Evolutionary conservation across 139 green algal genomes (phyloP).

Genomic region (Chlorella sp.): DNA sequence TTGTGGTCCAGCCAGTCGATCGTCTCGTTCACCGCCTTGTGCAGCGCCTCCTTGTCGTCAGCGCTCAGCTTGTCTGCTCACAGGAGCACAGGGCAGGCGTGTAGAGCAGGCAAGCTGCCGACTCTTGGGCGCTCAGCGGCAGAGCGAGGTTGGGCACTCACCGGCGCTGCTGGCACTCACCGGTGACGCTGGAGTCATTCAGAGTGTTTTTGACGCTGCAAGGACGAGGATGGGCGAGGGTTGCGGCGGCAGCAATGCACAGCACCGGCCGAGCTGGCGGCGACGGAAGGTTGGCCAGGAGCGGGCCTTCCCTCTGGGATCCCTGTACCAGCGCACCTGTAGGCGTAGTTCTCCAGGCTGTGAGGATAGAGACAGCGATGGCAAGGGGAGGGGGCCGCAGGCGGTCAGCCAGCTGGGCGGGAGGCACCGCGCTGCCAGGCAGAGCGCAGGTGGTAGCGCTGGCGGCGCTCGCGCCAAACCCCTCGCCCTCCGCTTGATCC

Average conservation of each 20-base stretch:
- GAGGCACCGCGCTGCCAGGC: not conserved
- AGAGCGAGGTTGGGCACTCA: too few relatives aligned
- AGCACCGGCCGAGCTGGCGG: not conserved
- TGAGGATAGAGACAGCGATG: too few relatives aligned
- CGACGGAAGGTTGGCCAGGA: not conserved
- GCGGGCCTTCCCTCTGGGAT: not conserved
- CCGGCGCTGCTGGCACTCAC: too few relatives aligned
- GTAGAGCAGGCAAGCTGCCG: not conserved
- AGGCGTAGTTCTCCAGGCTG: conserved; percentile 14
- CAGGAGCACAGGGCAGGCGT: conserved; percentile 85
- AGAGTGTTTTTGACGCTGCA: conserved; percentile 7
- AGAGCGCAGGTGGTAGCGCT: too few relatives aligned
- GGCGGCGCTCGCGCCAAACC: too few relatives aligned
- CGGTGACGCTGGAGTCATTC: too few relatives aligned
- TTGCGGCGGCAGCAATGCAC: not conserved
- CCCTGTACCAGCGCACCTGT: not conserved
- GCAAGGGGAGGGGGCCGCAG: not conserved
- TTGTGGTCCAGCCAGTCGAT: conserved; percentile 97
- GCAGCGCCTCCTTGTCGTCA: conserved; percentile 89
- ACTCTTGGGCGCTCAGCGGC: too few relatives aligned
- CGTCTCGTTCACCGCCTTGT: conserved; percentile 80
- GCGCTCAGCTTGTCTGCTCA: conserved; percentile 75
- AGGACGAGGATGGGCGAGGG: not conserved
- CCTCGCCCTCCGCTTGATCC: too few relatives aligned
- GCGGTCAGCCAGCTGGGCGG: not conserved